phyloP scores from a whole-genome alignment of 768 basidiomycete genomes.

The Leccinum boreale region DNA sequence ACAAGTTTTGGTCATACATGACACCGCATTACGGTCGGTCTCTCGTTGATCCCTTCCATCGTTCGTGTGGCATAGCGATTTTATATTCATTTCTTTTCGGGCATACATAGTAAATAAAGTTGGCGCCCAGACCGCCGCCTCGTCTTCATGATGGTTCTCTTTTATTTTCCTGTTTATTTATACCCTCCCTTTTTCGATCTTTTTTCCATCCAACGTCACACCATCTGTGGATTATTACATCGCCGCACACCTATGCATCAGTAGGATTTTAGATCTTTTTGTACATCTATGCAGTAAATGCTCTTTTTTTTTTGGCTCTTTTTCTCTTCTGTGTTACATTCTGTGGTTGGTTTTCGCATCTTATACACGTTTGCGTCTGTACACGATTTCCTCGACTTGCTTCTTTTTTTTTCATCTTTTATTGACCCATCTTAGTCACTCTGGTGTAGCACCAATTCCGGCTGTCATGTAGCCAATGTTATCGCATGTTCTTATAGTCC shows the following conservation, averaged over 20 bases:
- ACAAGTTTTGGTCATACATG: constrained; percentile 36
- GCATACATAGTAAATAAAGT: not conserved
- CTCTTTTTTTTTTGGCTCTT: not conserved
- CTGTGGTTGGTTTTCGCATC: not conserved
- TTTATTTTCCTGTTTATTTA: constrained; percentile 1
- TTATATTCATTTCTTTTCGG: constrained; percentile 1
- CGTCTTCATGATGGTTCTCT: not conserved
- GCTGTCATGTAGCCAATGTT: constrained; percentile 11
- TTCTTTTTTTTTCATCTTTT: constrained; percentile 1
- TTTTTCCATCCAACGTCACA: not conserved
- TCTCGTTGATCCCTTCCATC: not conserved
- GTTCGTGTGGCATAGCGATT: constrained; percentile 12
- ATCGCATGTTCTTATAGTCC: constrained; percentile 1
- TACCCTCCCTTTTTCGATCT: not conserved
- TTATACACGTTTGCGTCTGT: constrained; percentile 10
- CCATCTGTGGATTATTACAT: constrained; percentile 2
- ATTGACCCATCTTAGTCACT: constrained; percentile 12
- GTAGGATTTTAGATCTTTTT: constrained; percentile 22
- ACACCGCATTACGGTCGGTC: not conserved
- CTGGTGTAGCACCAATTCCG: constrained; percentile 20
- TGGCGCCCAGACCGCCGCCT: not conserved
- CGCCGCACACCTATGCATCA: constrained; percentile 14
- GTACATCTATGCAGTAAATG: constrained; percentile 14
- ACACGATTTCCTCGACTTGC: constrained; percentile 5
- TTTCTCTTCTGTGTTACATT: constrained; percentile 14